Base-by-base conservation (phyloP, 257 asterid genomes). In the Solanum pinnatisectum region DNA sequence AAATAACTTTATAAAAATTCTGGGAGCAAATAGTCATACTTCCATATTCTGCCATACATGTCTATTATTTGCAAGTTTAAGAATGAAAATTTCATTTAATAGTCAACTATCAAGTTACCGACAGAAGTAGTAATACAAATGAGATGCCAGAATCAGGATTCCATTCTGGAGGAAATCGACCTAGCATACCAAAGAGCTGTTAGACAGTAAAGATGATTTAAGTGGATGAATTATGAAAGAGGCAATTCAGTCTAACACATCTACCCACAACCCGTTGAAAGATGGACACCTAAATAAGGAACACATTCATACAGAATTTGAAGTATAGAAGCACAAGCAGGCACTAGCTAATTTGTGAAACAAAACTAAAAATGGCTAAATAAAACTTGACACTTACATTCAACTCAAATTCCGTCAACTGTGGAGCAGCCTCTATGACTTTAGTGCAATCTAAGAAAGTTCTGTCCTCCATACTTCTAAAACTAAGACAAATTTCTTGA, bases 401-500 rank as follows among this genome's bases (percentile, higher is more conserved):
- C 30, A 60, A 60, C 68, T 60, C 68, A 0, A 60, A 60, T 60
- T 60, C 68, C 68, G 68, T 60, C 68, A 60, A 60, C 68, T 60
- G 68, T 22, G 68, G 68, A 60, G 68, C 68, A 60, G 30, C 68
- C 68, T 22, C 30, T 60, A 60, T 60, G 30, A 60, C 14, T 1
- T 60, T 60, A 60, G 13, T 60, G 27, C 68, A 60, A 60, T 22
- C 68, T 9, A 60, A 60, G 68, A 22, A 8, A 60, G 30, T 60
- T 8, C 46, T 60, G 68, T 8, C 25, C 1, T 22, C 27, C 27
- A 59, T 59, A 6, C 30, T 8, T 60, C 18, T 18, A 12, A 1
- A 25, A 25, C 73, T 67, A 93, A 73, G 72, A 92, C 90, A 40
- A 94, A 92, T 90, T 91, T 91, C 92, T 91, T 91, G 44, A 93